These are phyloP conservation scores for Backusella australiensis DNA, from an alignment of 192 early-diverging fungal species.

Conservation along the genomic window DNA sequence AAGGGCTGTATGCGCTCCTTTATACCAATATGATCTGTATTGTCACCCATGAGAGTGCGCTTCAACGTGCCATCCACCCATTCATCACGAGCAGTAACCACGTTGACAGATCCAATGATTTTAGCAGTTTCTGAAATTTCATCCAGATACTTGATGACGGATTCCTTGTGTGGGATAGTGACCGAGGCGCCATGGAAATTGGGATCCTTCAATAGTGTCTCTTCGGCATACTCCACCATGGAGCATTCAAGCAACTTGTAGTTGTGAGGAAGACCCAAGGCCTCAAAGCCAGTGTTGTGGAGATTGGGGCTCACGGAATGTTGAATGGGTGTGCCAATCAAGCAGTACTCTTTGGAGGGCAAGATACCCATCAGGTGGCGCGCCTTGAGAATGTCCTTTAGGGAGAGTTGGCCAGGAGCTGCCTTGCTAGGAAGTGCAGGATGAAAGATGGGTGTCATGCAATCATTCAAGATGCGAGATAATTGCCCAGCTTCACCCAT, in stretches of 20 bases:
- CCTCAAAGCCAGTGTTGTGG: conserved; percentile 89
- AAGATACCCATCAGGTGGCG: conserved; percentile 69
- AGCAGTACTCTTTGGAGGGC: conserved; percentile 65
- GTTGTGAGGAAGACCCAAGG: conserved; percentile 79
- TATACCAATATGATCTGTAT: conserved; percentile 97
- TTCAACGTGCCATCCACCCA: conserved; percentile 27
- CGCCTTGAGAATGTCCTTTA: conserved; percentile 73
- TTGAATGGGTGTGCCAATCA: conserved; percentile 89
- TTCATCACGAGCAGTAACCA: conserved; percentile 53
- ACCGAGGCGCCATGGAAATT: conserved; percentile 93
- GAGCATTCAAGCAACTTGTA: conserved; percentile 76
- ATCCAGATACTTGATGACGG: conserved; percentile 73
- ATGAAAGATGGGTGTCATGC: conserved; percentile 94
- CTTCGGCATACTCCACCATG: conserved; percentile 55
- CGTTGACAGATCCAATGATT: conserved; percentile 93
- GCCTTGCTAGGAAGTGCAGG: conserved; percentile 70
- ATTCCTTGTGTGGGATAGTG: conserved; percentile 93
- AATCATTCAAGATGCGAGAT: conserved; percentile 86
- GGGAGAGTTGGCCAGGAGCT: conserved; percentile 91
- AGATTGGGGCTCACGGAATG: conserved; percentile 87
- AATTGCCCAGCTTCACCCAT: conserved; percentile 90
- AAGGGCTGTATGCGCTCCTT: conserved; percentile 54
- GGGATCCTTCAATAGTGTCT: conserved; percentile 40
- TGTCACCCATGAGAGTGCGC: conserved; percentile 73
- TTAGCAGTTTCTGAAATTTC: conserved; percentile 72